phyloP scores from a whole-genome alignment of 106 monocot genomes.

The Gastrodia elata region DNA sequence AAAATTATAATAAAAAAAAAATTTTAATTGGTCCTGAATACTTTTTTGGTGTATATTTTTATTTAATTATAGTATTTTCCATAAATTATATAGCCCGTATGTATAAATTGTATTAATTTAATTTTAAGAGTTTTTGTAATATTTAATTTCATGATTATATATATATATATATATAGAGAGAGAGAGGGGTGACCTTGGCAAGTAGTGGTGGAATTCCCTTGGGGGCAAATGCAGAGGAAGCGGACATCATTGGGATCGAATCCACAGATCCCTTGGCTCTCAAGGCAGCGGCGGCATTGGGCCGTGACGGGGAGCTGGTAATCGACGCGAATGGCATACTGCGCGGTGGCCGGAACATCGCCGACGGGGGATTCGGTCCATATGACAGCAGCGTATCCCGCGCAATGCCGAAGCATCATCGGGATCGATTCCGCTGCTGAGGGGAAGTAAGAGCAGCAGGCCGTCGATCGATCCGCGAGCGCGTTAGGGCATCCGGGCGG shows the following conservation, averaged over 20 bases:
- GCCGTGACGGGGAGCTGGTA: conserved; percentile 66
- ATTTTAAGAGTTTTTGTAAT: no score
- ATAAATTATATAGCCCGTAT: no score
- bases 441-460: conserved; percentile 68
- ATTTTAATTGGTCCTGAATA: no score
- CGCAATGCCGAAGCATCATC: conserved; percentile 64
- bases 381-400: conserved; percentile 49
- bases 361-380: conserved; percentile 33
- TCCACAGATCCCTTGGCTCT: conserved; percentile 62
- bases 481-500: conserved; percentile 42
- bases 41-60: no score
- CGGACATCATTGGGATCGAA: conserved; percentile 25
- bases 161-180: no score
- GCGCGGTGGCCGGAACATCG: conserved; percentile 27
- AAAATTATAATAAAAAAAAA: no score
- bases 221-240: conserved; percentile 58
- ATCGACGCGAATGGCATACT: conserved; percentile 66
- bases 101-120: no score
- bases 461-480: conserved; percentile 7
- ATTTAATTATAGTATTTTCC: no score
- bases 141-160: background rate
- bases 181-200: conserved; percentile 69
- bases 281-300: conserved; percentile 44
- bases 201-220: conserved; percentile 44
- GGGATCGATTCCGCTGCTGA: conserved; percentile 61